These are phyloP conservation scores for Hymenoscyphus fraxineus DNA, from an alignment of 2,329 filamentous ascomycete genomes.

Conservation along the genomic window DNA sequence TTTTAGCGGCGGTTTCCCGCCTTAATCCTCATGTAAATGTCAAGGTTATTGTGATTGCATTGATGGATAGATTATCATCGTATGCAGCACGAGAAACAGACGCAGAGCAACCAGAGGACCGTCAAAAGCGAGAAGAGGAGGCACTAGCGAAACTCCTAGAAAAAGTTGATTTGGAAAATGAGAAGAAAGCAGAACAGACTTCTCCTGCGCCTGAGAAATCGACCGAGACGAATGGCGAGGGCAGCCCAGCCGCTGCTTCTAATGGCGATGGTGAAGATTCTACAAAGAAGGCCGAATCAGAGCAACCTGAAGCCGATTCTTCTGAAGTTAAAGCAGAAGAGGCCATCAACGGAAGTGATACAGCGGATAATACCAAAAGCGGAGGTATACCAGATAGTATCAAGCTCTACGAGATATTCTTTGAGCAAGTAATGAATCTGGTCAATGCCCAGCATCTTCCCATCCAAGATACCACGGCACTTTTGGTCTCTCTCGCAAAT, in stretches of 20 bases:
- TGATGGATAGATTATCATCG: constrained; percentile 93
- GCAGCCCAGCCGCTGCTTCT: constrained; percentile 32
- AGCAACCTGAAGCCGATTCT: constrained; percentile 38
- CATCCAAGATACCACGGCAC: constrained; percentile 89
- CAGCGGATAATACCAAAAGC: constrained; percentile 38
- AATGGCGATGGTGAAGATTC: constrained; percentile 33
- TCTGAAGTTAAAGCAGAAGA: constrained; percentile 43
- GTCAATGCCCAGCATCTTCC: constrained; percentile 87
- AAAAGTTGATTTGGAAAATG: constrained; percentile 67
- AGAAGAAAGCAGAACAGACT: constrained; percentile 35
- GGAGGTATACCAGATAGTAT: constrained; percentile 68
- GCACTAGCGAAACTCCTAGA: constrained; percentile 75
- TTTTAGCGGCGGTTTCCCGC: constrained; percentile 86
- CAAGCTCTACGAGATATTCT: constrained; percentile 95
- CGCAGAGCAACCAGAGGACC: constrained; percentile 65
- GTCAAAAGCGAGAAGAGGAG: constrained; percentile 76
- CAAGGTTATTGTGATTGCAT: constrained; percentile 94
- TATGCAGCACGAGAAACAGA: constrained; percentile 89
- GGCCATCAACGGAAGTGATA: constrained; percentile 35
- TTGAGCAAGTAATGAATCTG: constrained; percentile 89
- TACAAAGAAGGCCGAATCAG: constrained; percentile 36
- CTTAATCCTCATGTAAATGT: constrained; percentile 96
- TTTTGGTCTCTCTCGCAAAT: constrained; percentile 90
- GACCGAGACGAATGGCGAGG: constrained; percentile 29
- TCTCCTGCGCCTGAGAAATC: constrained; percentile 12